Evolutionary conservation across 2,329 filamentous ascomycete genomes (phyloP), one percentile per base, ranked within the genome.

Genomic region (Stachybotrys chartarum): DNA sequence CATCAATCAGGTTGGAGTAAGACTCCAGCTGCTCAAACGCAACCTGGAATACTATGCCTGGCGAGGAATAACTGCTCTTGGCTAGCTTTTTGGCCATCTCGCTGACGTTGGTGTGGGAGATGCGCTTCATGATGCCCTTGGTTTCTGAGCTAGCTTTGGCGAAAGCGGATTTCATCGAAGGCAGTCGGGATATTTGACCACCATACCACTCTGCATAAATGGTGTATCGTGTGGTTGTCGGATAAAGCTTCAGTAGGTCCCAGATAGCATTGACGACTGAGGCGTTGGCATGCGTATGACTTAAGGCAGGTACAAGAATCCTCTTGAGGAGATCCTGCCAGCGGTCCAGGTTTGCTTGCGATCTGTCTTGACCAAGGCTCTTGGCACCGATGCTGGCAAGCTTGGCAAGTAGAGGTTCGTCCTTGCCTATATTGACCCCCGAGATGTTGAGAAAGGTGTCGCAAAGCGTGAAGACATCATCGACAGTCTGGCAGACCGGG

Each of bases 191-290:
- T 3, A 82, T 89, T 60, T 85, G 81, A 5, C 91, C 91, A 60
- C 84, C 85, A 63, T 90, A 93, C 91, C 94, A 99, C 69, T 97
- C 92, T 1, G 90, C 85, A 67, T 99, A 99, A 66, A 99, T 89
- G 51, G 84, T 85, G 73, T 93, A 99, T 57, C 94, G 84, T 8
- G 83, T 84, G 1, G 85, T 80, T 12, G 87, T 85, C 0, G 93
- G 85, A 66, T 90, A 97, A 53, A 85, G 78, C 63, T 85, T 87
- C 58, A 97, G 78, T 12, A 99, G 79, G 55, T 88, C 85, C 78
- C 90, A 99, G 2, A 97, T 84, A 55, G 94, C 90, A 61, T 93
- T 91, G 51, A 92, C 90, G 24, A 90, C 83, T 16, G 88, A 86
- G 5, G 91, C 87, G 63, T 97, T 97, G 32, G 87, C 80, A 62